A percentile compares a stretch with the other conserved stretches of the same genome.
These are phyloP conservation scores for Lentinula sp. DNA, from an alignment of 768 basidiomycete species.

Conservation along the genomic window DNA sequence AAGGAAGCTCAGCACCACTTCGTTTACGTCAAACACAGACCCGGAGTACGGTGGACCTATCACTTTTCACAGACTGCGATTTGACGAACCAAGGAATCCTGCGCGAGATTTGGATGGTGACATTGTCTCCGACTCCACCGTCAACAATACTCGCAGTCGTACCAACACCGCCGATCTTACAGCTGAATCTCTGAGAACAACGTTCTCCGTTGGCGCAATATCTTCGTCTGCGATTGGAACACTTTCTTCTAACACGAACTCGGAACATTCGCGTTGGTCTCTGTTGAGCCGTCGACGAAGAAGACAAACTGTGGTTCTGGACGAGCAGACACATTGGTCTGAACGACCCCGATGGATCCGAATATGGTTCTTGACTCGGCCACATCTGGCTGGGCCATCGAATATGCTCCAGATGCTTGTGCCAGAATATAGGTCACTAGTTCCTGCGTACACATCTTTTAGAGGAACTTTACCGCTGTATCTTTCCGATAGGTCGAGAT, in stretches of 20 bases:
- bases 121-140: not conserved
- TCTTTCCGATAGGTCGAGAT: not conserved
- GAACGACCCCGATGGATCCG: slow-evolving; percentile 2
- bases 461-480: slow-evolving; percentile 1
- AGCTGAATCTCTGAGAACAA: not conserved
- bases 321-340: not conserved
- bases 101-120: not conserved
- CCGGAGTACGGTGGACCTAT: slow-evolving; percentile 1
- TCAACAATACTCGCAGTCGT: not conserved
- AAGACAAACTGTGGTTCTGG: not conserved
- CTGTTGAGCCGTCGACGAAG: not conserved
- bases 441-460: not conserved
- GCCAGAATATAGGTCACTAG: not conserved
- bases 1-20: not conserved
- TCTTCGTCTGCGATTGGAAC: not conserved
- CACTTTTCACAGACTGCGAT: not conserved
- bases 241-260: not conserved
- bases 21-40: not conserved
- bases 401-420: not conserved
- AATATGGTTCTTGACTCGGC: slow-evolving; percentile 1
- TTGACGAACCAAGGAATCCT: not conserved
- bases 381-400: slow-evolving; percentile 2
- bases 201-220: not conserved
- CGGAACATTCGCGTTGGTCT: not conserved
- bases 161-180: not conserved